phyloP scores from a whole-genome alignment of 139 green algal species.

The Chloropicon primus region DNA sequence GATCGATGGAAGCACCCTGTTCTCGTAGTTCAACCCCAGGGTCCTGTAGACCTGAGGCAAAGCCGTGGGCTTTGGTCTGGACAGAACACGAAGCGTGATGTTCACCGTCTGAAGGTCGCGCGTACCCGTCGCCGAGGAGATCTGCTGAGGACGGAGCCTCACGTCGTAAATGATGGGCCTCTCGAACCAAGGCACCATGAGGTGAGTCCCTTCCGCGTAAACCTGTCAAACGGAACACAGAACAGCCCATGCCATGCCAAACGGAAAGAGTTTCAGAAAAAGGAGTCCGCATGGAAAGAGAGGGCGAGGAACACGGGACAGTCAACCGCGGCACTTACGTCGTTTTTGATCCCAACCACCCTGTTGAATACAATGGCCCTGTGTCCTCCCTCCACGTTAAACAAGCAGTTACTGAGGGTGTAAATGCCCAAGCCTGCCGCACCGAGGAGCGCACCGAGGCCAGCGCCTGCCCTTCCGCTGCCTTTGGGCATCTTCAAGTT shows the following conservation, averaged over 20 bases:
- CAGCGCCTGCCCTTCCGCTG: neutral
- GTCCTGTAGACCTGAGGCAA: constrained; percentile 90
- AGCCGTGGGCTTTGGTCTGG: constrained; percentile 60
- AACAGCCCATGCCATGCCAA: too few species aligned
- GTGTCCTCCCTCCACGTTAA: constrained; percentile 98
- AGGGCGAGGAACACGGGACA: too few species aligned
- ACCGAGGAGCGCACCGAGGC: constrained; percentile 5
- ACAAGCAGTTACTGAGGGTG: constrained; percentile 66
- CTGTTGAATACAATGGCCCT: constrained; percentile 97
- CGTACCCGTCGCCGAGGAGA: constrained; percentile 78
- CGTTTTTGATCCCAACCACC: constrained; percentile 82
- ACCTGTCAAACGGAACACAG: too few species aligned
- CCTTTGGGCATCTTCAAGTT: neutral
- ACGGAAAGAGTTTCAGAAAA: neutral
- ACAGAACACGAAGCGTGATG: constrained; percentile 93
- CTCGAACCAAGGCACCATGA: constrained; percentile 97
- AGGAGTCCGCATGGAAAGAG: neutral
- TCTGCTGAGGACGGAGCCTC: constrained; percentile 78
- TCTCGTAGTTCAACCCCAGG: constrained; percentile 79
- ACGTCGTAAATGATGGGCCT: constrained; percentile 95
- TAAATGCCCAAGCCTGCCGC: constrained; percentile 33
- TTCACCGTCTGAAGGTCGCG: constrained; percentile 98
- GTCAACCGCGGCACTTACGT: constrained; percentile 42
- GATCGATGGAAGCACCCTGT: constrained; percentile 94
- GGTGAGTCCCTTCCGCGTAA: constrained; percentile 89